Base-by-base conservation (phyloP, 306 rosid species). In the Luffa acutangula region DNA sequence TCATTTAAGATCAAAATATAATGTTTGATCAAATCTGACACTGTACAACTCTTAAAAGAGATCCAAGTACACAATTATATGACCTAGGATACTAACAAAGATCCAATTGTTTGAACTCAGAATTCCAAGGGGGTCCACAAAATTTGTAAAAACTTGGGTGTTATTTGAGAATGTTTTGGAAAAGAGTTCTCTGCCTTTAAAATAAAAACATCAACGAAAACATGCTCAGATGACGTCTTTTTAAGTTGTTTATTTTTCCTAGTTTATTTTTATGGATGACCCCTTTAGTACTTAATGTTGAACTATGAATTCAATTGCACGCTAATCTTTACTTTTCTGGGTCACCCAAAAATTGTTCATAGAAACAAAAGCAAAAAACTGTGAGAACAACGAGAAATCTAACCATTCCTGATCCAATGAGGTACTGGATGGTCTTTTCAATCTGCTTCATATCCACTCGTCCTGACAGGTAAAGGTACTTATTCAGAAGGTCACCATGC, bases 351-450 rank as follows among this genome's bases (percentile, higher is more conserved):
- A 57, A 57, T n/a, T n/a, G 34, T 20, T 57, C 63, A 7, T 6
- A 36, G 10, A 64, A 31, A 73, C 7, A 31, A 76, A 79, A 18
- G 51, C 71, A 34, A 39, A 63, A 66, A 66, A 15, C 13, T 39
- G 9, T 17, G 46, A 64, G 71, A 62, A 31, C 34, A 36, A 4
- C 21, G 9, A 64, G 71, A 6, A 64, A 64, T 15, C 90, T 85
- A 81, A 86, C 91, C 91, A 88, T 88, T 84, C 91, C 91, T 6
- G 91, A 88, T 25, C 89, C 91, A 42, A 88, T 88, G 43, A 88
- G 82, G 66, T 88, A 88, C 82, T 86, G 91, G 67, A 82, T 84
- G 31, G 91, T 84, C 87, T 80, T 86, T 84, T 88, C 91, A 25
- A 88, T 79, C 54, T 88, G 88, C 74, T 77, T 88, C 91, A 88